A percentile compares a stretch with the other conserved stretches of the same genome.
These are phyloP conservation scores for Amylostereum areolatum DNA, from an alignment of 1,284 basidiomycete genomes.

Conservation along the genomic window DNA sequence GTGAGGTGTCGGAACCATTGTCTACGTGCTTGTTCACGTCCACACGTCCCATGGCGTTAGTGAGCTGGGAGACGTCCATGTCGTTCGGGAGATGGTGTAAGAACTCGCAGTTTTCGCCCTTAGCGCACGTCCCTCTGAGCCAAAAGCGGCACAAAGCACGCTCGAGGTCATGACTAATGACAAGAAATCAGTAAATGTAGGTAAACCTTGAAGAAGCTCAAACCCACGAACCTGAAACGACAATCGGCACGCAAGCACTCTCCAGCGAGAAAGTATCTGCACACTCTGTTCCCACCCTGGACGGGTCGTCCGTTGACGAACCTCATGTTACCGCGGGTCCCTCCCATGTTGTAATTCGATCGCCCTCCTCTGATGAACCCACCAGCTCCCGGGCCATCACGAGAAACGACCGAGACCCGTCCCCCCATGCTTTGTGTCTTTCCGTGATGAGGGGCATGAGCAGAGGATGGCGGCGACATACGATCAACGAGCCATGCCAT, in stretches of 20 bases:
- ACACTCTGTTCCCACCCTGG: conserved; percentile 71
- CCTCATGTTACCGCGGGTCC: conserved; percentile 40
- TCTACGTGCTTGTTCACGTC: conserved; percentile 48
- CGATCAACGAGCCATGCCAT: conserved; percentile 90
- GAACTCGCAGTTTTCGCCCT: conserved; percentile 88
- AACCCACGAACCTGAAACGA: conserved; percentile 76
- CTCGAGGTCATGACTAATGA: conserved; percentile 77
- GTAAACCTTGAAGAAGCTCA: conserved; percentile 1
- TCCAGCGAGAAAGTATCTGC: conserved; percentile 93
- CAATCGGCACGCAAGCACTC: conserved; percentile 96
- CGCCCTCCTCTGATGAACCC: conserved; percentile 36
- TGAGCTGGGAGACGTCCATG: conserved; percentile 62
- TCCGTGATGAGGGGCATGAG: conserved; percentile 35
- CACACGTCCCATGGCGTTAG: conserved; percentile 58
- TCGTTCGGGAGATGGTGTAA: conserved; percentile 84
- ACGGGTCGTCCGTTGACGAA: conserved; percentile 55
- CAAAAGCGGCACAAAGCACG: conserved; percentile 95
- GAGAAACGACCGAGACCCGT: conserved; percentile 54
- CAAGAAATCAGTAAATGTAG: conserved; percentile 6
- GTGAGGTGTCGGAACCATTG: conserved; percentile 30
- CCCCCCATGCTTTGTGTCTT: conserved; percentile 57
- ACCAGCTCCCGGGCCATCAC: conserved; percentile 36
- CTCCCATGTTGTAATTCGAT: conserved; percentile 34
- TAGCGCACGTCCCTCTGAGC: conserved; percentile 94
- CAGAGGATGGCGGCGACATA: conserved; percentile 32